These are phyloP conservation scores for Phycomyces blakesleeanus DNA, from an alignment of 192 early-diverging fungal genomes.

Conservation along the genomic window DNA sequence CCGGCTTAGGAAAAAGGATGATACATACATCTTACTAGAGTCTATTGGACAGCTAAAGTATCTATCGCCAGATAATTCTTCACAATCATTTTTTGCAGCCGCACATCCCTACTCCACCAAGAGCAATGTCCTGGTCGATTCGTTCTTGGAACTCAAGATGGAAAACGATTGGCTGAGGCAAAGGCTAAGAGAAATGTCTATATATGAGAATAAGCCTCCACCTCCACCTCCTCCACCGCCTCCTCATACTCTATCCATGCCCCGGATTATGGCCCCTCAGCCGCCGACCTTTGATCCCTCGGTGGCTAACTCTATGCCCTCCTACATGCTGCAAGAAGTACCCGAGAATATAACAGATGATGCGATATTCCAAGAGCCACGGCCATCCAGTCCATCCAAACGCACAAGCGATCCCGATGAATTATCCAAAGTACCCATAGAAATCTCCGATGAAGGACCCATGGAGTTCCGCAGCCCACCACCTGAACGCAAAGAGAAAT, in stretches of 20 bases:
- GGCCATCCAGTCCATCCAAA: background rate
- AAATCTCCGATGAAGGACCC: background rate
- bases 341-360: too few relatives aligned
- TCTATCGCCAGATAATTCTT: background rate
- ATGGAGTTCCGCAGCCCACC: background rate
- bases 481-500: conserved; percentile 16
- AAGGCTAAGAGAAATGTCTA: conserved; percentile 18
- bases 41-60: conserved; percentile 39
- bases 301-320: background rate
- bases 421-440: background rate
- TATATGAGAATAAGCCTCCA: background rate
- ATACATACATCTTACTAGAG: conserved; percentile 39
- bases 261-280: too few relatives aligned
- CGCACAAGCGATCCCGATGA: background rate
- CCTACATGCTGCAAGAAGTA: too few relatives aligned
- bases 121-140: conserved; percentile 36
- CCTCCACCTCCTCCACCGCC: too few relatives aligned
- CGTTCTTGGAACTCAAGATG: conserved; percentile 44
- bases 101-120: conserved; percentile 41
- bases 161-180: conserved; percentile 40
- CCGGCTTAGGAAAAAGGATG: conserved; percentile 44
- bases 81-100: conserved; percentile 38
- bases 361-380: too few relatives aligned
- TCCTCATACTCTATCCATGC: too few relatives aligned
- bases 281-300: too few relatives aligned